Percentiles rank a stretch among this genome's conserved stretches.
Conservation (phyloP, 805 yeast genomes). For the Kodamaea neixiangensis region DNA sequence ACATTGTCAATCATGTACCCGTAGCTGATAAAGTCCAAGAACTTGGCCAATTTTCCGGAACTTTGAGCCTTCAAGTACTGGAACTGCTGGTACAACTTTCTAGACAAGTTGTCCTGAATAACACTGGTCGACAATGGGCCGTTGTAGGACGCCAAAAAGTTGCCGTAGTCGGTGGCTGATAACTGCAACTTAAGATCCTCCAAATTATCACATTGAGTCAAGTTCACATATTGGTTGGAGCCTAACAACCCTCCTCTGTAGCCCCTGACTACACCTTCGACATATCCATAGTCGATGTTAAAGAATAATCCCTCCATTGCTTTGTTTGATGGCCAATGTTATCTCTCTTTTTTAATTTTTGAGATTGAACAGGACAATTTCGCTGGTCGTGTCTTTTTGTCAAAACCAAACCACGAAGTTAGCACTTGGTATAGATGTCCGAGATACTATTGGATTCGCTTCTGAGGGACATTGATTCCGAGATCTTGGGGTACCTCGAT, state of each 20-base stretch:
- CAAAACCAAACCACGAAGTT: neutral
- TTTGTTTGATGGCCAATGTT: constrained; percentile 2
- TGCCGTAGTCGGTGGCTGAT: constrained; percentile 95
- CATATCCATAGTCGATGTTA: constrained; percentile 85
- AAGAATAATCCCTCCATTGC: constrained; percentile 91
- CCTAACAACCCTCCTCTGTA: constrained; percentile 82
- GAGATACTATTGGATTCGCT: constrained; percentile 36
- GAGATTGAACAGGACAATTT: neutral
- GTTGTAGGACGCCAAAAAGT: constrained; percentile 78
- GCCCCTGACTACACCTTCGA: constrained; percentile 95
- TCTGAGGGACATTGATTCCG: constrained; percentile 27
- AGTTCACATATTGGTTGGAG: constrained; percentile 79
- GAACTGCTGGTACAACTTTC: constrained; percentile 78
- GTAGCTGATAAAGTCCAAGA: constrained; percentile 89
- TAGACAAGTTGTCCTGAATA: constrained; percentile 78
- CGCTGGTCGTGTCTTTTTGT: neutral
- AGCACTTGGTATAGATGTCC: constrained; percentile 23
- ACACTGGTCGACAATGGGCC: constrained; percentile 81
- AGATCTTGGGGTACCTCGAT: constrained; percentile 20
- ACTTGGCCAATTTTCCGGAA: constrained; percentile 73
- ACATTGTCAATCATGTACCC: constrained; percentile 99
- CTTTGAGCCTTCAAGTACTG: constrained; percentile 84
- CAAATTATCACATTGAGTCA: constrained; percentile 93
- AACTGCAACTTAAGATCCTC: constrained; percentile 94
- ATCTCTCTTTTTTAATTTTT: neutral